Conservation (phyloP, 2,329 filamentous ascomycete genomes). For the Fusarium tricinctum region DNA sequence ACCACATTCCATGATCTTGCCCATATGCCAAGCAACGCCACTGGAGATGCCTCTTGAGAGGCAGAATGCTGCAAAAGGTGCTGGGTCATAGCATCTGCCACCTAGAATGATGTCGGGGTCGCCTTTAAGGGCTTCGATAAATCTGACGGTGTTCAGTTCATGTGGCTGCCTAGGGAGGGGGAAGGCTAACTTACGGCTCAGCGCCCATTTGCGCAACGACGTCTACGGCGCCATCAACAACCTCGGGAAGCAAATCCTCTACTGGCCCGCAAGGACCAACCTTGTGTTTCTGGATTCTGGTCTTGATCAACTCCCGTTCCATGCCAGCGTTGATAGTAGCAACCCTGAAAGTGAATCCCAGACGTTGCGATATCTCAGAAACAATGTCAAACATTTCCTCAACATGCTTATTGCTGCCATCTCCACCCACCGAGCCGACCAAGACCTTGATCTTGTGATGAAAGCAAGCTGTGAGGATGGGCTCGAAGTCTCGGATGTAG, state of each 20-base stretch:
- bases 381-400: constrained; percentile 57
- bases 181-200: constrained; percentile 36
- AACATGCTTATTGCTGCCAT: constrained; percentile 57
- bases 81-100: constrained; percentile 57
- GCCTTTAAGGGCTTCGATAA: constrained; percentile 36
- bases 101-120: constrained; percentile 52
- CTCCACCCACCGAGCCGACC: constrained; percentile 59
- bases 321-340: constrained; percentile 54
- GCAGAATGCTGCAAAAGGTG: constrained; percentile 57
- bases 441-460: constrained; percentile 46
- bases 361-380: constrained; percentile 50
- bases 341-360: constrained; percentile 51
- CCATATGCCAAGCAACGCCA: constrained; percentile 63
- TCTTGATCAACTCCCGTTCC: constrained; percentile 48
- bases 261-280: constrained; percentile 54
- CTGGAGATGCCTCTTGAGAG: constrained; percentile 49
- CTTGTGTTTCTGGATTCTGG: constrained; percentile 44
- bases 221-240: constrained; percentile 40
- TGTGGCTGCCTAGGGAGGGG: neutral
- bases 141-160: constrained; percentile 19
- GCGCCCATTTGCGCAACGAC: constrained; percentile 46
- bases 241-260: constrained; percentile 48
- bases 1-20: constrained; percentile 68
- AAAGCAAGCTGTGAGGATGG: constrained; percentile 45
- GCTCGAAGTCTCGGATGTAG: constrained; percentile 58